Conservation (phyloP, 352 stramenopile genomes). For the Chrysophaeum taylorii region DNA sequence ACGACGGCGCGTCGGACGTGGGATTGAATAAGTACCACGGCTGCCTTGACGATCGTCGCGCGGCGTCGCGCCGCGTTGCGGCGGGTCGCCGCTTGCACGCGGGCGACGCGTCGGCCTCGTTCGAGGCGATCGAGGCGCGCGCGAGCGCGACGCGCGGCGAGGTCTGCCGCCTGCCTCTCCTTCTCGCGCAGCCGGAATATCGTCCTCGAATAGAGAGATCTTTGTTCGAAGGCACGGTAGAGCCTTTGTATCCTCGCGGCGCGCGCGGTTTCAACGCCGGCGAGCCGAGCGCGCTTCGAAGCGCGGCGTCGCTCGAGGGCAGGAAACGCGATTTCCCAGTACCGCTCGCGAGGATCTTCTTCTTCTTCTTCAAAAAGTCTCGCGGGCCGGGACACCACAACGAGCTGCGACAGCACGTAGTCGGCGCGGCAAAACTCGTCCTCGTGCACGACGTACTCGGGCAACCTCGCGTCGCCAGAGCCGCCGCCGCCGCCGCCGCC, state of each 20-base stretch:
- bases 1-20: neutral
- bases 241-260: neutral
- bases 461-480: neutral
- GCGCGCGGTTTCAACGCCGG: too few relatives aligned
- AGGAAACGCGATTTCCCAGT: too few relatives aligned
- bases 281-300: too few relatives aligned
- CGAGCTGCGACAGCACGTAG: neutral
- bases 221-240: too few relatives aligned
- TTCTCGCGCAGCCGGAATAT: conserved; percentile 12
- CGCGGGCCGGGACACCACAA: neutral
- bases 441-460: neutral
- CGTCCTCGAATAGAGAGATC: neutral
- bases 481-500: neutral
- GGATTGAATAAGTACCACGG: neutral
- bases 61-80: neutral
- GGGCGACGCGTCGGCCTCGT: neutral
- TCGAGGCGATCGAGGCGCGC: neutral
- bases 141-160: neutral
- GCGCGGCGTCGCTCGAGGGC: too few relatives aligned
- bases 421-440: neutral
- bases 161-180: neutral
- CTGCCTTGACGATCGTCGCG: neutral
- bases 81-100: conserved; percentile 12
- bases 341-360: too few relatives aligned
- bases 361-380: too few relatives aligned